Evolutionary conservation across 2,329 filamentous ascomycete species (phyloP), one percentile per base, ranked within the genome.

Genomic region (Aspergillus fijiensis): DNA sequence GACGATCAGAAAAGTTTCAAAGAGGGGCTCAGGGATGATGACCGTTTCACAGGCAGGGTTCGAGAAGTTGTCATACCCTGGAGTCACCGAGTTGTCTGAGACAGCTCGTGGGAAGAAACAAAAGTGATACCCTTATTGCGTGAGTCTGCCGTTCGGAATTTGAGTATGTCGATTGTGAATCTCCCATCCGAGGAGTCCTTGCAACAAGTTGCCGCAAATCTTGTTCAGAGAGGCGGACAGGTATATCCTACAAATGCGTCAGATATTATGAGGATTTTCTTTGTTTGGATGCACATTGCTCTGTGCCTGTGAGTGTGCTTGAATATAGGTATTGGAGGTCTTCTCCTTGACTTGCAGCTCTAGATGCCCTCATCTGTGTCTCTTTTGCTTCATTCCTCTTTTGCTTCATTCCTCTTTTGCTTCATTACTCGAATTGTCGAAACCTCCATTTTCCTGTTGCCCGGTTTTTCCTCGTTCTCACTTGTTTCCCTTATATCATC

Each of bases 61-160:
- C 60, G 67, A 64, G 67, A 69, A 67, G 61, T 69, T 70, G 65
- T 68, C 69, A 72, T 73, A 68, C 63, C 67, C 68, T 75, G 73
- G 73, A 74, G 71, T 74, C 72, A 66, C 70, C 65, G 71, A 74
- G 73, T 67, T 75, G 73, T 74, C 70, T 74, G 70, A 70, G 70
- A 74, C 71, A 75, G 64, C 70, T 73, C 72, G 72, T 69, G 69
- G 70, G 69, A 35, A 55, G 39, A 42, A 72, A 75, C 27, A 27
- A 76, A 76, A 76, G 71, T 77, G 75, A 77, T 77, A 77, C 75
- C 75, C 75, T 75, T 73, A 70, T 68, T 72, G 71, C 71, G 70
- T 69, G 72, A 71, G 72, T 76, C 71, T 75, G 71, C 72, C 72
- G 73, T 70, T 64, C 64, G 68, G 71, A 69, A 69, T 71, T 69